Base-by-base conservation (phyloP, 768 basidiomycete genomes). In the Cubamyces sp. region DNA sequence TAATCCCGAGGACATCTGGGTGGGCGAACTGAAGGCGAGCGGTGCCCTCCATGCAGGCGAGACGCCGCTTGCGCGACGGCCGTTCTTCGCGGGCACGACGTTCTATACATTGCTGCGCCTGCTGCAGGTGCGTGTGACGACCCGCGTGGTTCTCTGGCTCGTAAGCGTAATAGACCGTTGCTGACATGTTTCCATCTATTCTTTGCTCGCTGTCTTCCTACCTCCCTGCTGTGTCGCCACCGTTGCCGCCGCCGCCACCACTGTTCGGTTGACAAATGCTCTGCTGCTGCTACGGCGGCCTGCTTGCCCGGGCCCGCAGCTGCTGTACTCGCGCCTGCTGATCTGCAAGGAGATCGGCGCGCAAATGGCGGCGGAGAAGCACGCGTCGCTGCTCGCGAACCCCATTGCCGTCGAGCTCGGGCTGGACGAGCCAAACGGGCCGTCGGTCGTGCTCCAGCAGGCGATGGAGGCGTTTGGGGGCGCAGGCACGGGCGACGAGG, bases 21-120 rank as follows among this genome's bases (percentile, higher is more conserved):
- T 89, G 59, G 79, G 76, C 60, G 86, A 86, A 64, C 60, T 67
- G 37, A 60, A 62, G 42, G 61, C 65, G 40, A 60, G 49, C 30
- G 67, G 65, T 5, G 28, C 52, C 25, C 55, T 40, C 39, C 57
- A 62, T 46, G 65, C 69, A 9, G 72, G 73, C 30, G 73, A 73
- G 34, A 65, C 68, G 45, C 63, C 66, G 15, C 66, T 71, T 23
- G 63, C 59, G 56, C 78, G 81, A 48, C 83, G 74, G 55, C 82
- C 89, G 9, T 92, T 98, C 75, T 98, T 96, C 75, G 85, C 85
- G 61, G 97, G 98, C 76, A 94, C 92, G 49, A 90, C 93, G 21
- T 92, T 94, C 73, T 99, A 98, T 77, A 91, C 91, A 7, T 73
- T 98, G 54, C 73, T 98, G 66, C 88, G 97, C 52, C 78, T 96